Conservation (phyloP, 495 filamentous ascomycete species). For the Podospora fimiseda region DNA sequence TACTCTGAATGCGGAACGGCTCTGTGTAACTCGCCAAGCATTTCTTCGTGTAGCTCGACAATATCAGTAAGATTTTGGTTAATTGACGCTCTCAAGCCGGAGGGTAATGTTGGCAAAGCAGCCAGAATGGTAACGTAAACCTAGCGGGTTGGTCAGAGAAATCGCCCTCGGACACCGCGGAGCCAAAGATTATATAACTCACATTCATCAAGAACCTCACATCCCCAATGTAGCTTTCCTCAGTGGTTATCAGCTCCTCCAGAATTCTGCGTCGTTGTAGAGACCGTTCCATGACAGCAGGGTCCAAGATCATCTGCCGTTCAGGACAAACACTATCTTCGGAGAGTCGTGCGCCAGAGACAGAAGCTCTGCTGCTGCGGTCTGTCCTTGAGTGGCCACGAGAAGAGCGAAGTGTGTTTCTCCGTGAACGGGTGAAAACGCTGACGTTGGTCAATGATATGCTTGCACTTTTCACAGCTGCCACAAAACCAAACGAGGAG, state of each 20-base stretch:
- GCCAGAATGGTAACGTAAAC: slow-evolving; percentile 62
- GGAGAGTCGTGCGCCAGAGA: slow-evolving; percentile 53
- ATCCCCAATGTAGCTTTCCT: slow-evolving; percentile 84
- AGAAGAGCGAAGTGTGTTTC: slow-evolving; percentile 45
- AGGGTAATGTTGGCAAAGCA: slow-evolving; percentile 51
- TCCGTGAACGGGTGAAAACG: slow-evolving; percentile 53
- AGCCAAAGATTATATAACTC: slow-evolving; percentile 19
- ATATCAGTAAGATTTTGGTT: slow-evolving; percentile 64
- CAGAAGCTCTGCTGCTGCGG: slow-evolving; percentile 56
- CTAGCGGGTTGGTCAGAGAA: slow-evolving; percentile 28
- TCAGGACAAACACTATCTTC: slow-evolving; percentile 58
- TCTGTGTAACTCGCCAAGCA: slow-evolving; percentile 58
- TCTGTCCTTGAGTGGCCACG: slow-evolving; percentile 52
- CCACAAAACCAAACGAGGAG: slow-evolving; percentile 68
- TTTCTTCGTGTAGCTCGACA: slow-evolving; percentile 62
- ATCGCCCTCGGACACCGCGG: neutral
- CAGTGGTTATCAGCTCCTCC: slow-evolving; percentile 76
- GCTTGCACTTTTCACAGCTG: slow-evolving; percentile 69
- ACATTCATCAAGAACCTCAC: slow-evolving; percentile 82
- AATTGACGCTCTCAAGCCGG: slow-evolving; percentile 52
- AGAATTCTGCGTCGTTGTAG: slow-evolving; percentile 69
- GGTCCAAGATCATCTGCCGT: slow-evolving; percentile 53
- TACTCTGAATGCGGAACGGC: slow-evolving; percentile 58
- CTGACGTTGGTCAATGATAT: slow-evolving; percentile 66
- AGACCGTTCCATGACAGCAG: slow-evolving; percentile 62